These are phyloP conservation scores for Tolypocladium guangdongense DNA, from an alignment of 2,329 filamentous ascomycete species.

Conservation along the genomic window DNA sequence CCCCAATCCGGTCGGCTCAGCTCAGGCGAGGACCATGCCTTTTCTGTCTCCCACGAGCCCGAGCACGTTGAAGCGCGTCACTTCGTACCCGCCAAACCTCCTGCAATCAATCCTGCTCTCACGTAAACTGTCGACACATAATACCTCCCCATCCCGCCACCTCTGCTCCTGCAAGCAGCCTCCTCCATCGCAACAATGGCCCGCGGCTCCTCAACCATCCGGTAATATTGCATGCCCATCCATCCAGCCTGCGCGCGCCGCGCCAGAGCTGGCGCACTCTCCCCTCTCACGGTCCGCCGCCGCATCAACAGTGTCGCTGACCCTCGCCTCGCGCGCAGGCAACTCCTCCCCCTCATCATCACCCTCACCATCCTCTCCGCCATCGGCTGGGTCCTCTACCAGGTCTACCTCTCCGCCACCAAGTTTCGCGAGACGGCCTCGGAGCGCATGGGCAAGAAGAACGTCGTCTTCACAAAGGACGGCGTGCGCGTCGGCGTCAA, in stretches of 20 bases:
- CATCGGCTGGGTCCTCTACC: conserved; percentile 58
- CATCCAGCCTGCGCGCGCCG: background rate
- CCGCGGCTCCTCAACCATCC: conserved; percentile 4
- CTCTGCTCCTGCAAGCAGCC: background rate
- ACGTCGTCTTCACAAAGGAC: conserved; percentile 65
- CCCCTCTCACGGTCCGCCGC: background rate
- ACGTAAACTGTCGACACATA: background rate
- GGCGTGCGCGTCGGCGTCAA: conserved; percentile 63
- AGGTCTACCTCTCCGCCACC: conserved; percentile 57
- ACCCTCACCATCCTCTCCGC: conserved; percentile 43
- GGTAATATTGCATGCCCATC: conserved; percentile 1
- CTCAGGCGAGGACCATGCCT: background rate
- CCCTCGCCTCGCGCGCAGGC: conserved; percentile 22
- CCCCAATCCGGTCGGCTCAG: background rate
- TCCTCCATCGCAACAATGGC: conserved; percentile 1
- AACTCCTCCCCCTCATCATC: conserved; percentile 57
- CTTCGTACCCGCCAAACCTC: background rate
- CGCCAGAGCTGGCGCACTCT: background rate
- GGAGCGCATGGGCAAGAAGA: conserved; percentile 63
- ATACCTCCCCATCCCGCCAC: background rate
- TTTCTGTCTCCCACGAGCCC: background rate
- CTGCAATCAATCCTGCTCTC: background rate
- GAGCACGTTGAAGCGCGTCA: background rate
- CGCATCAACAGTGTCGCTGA: background rate
- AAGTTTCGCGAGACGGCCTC: conserved; percentile 56